Percentiles rank a stretch among this genome's conserved stretches.
phyloP scores from a whole-genome alignment of 345 rosid genomes.

The Gossypium turneri region DNA sequence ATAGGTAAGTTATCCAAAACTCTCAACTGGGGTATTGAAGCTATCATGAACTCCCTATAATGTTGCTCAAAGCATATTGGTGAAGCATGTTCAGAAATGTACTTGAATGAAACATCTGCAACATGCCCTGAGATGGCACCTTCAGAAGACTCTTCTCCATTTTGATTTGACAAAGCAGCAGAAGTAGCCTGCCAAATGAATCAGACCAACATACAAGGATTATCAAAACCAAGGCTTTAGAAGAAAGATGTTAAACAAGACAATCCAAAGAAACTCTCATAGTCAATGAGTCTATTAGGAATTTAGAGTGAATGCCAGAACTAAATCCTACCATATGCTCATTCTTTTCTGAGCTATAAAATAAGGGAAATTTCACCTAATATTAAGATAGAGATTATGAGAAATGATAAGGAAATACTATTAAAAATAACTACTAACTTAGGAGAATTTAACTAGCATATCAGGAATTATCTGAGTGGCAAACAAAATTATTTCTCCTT shows the following conservation, averaged over 20 bases:
- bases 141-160: slow-evolving; percentile 38
- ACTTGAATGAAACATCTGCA: slow-evolving; percentile 49
- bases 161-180: slow-evolving; percentile 25
- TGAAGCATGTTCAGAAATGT: slow-evolving; percentile 58
- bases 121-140: slow-evolving; percentile 33
- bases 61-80: slow-evolving; percentile 86
- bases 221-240: slow-evolving; percentile 2
- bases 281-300: background rate
- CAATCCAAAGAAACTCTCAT: background rate
- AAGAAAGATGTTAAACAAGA: background rate
- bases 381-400: background rate
- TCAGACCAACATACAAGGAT: slow-evolving; percentile 10
- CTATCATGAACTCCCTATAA: slow-evolving; percentile 80
- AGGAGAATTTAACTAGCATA: slow-evolving; percentile 5
- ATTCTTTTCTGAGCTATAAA: slow-evolving; percentile 5
- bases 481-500: background rate
- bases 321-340: slow-evolving; percentile 6
- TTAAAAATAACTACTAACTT: background rate
- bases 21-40: slow-evolving; percentile 69
- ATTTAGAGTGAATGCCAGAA: background rate
- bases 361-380: background rate
- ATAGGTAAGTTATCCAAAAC: slow-evolving; percentile 69
- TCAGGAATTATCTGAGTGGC: background rate
- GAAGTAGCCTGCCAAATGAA: slow-evolving; percentile 41
- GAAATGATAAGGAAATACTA: background rate